Conservation (phyloP, 2,329 filamentous ascomycete genomes). For the Albifimbria verrucaria region DNA sequence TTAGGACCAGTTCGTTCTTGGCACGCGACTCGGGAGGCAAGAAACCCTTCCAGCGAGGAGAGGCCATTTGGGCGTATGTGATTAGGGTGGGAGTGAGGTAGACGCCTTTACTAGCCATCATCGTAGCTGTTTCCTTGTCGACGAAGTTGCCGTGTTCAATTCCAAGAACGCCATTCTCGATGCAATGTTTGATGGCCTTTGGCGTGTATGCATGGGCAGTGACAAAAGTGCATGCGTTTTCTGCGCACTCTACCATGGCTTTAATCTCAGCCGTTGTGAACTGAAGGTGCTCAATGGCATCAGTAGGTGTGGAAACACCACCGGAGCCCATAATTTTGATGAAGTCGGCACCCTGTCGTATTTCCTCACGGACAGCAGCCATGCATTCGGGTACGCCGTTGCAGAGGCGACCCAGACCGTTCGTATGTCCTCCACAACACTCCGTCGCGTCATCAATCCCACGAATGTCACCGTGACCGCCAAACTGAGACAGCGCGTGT, state of each 20-base stretch:
- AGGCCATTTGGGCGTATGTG: conserved; percentile 47
- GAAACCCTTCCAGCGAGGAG: conserved; percentile 38
- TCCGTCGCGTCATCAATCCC: conserved; percentile 29
- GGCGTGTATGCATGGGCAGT: conserved; percentile 57
- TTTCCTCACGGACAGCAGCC: conserved; percentile 47
- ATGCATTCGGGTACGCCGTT: conserved; percentile 54
- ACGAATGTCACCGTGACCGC: conserved; percentile 53
- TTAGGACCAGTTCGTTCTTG: conserved; percentile 51
- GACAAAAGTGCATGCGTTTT: conserved; percentile 47
- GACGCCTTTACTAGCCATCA: conserved; percentile 46
- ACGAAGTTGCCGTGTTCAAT: conserved; percentile 48
- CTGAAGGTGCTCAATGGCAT: conserved; percentile 49
- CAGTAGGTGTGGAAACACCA: conserved; percentile 53
- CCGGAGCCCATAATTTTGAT: conserved; percentile 61
- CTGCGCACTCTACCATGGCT: conserved; percentile 48
- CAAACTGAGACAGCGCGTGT: conserved; percentile 52
- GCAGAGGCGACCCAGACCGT: conserved; percentile 39
- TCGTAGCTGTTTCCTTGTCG: conserved; percentile 38
- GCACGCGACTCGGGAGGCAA: conserved; percentile 37
- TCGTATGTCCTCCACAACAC: conserved; percentile 42
- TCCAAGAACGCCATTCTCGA: conserved; percentile 51
- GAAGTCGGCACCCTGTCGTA: conserved; percentile 55
- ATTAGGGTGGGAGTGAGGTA: conserved; percentile 54
- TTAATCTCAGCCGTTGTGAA: conserved; percentile 54
- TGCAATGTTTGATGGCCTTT: conserved; percentile 48